Evolutionary conservation across 192 early-diverging fungal genomes (phyloP).

Genomic region (Allomyces javanicus): DNA sequence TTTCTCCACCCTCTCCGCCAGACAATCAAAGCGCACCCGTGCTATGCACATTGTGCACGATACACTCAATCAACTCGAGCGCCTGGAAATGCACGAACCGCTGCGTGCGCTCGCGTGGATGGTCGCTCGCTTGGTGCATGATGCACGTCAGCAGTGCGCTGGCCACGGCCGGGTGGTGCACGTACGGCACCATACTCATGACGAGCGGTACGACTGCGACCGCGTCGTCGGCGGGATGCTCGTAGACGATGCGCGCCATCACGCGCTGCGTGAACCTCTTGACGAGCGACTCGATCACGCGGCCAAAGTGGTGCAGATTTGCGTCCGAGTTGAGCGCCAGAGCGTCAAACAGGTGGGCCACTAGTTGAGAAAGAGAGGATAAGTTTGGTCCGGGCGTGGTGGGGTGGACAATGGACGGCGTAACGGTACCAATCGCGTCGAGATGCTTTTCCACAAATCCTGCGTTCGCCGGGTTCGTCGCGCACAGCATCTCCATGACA

Average conservation of each 20-base stretch:
- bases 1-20: background rate
- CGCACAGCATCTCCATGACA: background rate
- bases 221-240: background rate
- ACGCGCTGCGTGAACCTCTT: background rate
- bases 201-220: background rate
- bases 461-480: background rate
- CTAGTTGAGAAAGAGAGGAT: too few relatives aligned
- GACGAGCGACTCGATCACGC: background rate
- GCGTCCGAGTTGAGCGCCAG: background rate
- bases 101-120: background rate
- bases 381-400: too few relatives aligned
- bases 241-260: background rate
- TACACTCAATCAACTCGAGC: background rate
- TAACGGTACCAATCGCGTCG: background rate
- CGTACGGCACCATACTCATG: background rate
- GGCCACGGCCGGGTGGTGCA: background rate
- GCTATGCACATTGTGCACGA: background rate
- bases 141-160: background rate
- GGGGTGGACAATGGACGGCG: too few relatives aligned
- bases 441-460: background rate
- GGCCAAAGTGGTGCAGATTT: background rate
- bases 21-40: too few relatives aligned
- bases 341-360: background rate
- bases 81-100: background rate
- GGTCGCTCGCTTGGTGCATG: background rate